These are phyloP conservation scores for Pyrenophora tritici-repentis DNA, from an alignment of 2,329 filamentous ascomycete genomes.

Conservation along the genomic window DNA sequence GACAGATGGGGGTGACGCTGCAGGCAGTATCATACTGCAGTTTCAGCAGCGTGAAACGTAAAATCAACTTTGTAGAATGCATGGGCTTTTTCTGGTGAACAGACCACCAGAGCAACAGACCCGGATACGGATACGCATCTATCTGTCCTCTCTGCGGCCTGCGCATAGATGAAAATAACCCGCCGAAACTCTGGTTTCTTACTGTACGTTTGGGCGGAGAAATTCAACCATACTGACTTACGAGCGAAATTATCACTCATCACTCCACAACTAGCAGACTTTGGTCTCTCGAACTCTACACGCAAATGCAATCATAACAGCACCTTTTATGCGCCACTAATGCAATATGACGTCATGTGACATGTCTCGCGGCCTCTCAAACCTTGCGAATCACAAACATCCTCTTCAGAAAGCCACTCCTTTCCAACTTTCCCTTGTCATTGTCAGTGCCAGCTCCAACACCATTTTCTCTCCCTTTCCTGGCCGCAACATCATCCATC, in stretches of 20 bases:
- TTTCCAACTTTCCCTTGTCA: conserved; percentile 22
- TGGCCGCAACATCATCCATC: conserved; percentile 40
- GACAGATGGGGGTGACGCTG: not conserved
- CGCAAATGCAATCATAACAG: not conserved
- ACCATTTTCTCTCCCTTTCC: conserved; percentile 29
- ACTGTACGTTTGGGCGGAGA: no score
- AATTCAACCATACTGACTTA: no score
- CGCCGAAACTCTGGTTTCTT: no score
- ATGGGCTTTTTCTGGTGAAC: not conserved
- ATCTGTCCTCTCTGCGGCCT: not conserved
- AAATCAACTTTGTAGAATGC: not conserved
- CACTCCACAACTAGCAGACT: no score
- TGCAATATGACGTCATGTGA: not conserved
- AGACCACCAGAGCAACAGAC: not conserved
- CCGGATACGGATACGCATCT: no score
- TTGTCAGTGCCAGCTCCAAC: conserved; percentile 12
- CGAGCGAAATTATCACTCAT: no score
- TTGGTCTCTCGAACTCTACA: not conserved
- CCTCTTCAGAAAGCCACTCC: conserved; percentile 35
- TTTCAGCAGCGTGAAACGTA: not conserved
- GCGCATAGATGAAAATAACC: not conserved
- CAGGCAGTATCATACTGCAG: not conserved
- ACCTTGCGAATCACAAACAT: conserved; percentile 40
- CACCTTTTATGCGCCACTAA: not conserved
- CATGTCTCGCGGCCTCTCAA: conserved; percentile 8